These are phyloP conservation scores for Ogataea pignaliae DNA, from an alignment of 805 yeast species.

Conservation along the genomic window DNA sequence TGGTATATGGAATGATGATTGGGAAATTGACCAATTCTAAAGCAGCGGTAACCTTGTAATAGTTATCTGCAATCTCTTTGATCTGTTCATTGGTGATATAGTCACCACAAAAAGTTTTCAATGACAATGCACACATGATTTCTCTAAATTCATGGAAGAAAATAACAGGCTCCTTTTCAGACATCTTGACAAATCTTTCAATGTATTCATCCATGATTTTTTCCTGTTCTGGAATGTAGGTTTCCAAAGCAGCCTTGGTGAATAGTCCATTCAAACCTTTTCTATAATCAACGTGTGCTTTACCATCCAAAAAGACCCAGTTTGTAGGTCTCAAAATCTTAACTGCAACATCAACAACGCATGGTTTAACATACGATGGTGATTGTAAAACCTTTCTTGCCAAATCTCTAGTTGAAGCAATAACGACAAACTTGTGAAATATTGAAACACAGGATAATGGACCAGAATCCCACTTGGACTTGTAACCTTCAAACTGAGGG, in stretches of 20 bases:
- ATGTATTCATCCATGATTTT: conserved; percentile 78
- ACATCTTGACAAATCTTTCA: conserved; percentile 52
- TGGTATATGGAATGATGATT: conserved; percentile 90
- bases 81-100: conserved; percentile 92
- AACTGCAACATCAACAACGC: conserved; percentile 96
- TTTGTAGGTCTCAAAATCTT: conserved; percentile 92
- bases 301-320: conserved; percentile 98
- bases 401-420: conserved; percentile 83
- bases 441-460: conserved; percentile 94
- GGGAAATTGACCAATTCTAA: conserved; percentile 97
- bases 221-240: conserved; percentile 83
- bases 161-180: conserved; percentile 59
- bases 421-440: conserved; percentile 95
- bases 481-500: conserved; percentile 92
- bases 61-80: conserved; percentile 84
- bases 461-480: conserved; percentile 92
- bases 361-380: conserved; percentile 88
- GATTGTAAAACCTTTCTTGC: conserved; percentile 83
- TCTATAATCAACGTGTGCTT: conserved; percentile 91
- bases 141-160: conserved; percentile 95
- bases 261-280: conserved; percentile 85
- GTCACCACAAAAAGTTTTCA: conserved; percentile 93
- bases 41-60: conserved; percentile 90
- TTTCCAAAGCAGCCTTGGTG: conserved; percentile 75
- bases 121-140: conserved; percentile 88